A percentile compares a stretch with the other conserved stretches of the same genome.
phyloP scores from a whole-genome alignment of 73 alveolate genomes.

The Stentor coeruleus region DNA sequence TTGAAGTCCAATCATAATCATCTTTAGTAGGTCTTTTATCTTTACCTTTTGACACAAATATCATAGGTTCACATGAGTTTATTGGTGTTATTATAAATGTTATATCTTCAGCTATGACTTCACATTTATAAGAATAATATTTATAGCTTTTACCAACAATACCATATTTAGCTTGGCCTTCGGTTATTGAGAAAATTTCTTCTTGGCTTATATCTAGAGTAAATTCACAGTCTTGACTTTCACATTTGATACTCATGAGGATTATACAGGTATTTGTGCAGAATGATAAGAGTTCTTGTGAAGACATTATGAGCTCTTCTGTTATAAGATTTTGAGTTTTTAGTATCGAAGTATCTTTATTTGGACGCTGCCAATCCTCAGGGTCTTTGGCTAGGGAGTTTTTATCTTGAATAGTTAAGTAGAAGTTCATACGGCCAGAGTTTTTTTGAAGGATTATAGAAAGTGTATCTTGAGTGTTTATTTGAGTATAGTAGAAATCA shows the following conservation, averaged over 20 bases:
- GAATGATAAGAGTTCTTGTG: neutral
- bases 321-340: neutral
- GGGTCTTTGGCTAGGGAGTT: neutral
- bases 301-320: slow-evolving; percentile 12
- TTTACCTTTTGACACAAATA: slow-evolving; percentile 13
- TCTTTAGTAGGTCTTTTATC: neutral
- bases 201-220: neutral
- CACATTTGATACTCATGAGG: neutral
- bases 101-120: neutral
- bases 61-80: neutral
- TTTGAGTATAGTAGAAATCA: neutral
- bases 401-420: neutral
- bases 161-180: slow-evolving; percentile 3
- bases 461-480: neutral
- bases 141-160: neutral
- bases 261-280: slow-evolving; percentile 5
- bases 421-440: slow-evolving; percentile 1
- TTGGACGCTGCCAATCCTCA: slow-evolving; percentile 1
- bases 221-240: neutral
- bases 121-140: slow-evolving; percentile 9
- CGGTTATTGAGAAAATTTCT: neutral
- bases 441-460: neutral
- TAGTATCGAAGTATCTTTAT: neutral
- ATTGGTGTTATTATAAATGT: slow-evolving; percentile 2
- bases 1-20: slow-evolving; percentile 3